These are phyloP conservation scores for Ceraceosorus guamensis DNA, from an alignment of 1,284 basidiomycete genomes.

Conservation along the genomic window DNA sequence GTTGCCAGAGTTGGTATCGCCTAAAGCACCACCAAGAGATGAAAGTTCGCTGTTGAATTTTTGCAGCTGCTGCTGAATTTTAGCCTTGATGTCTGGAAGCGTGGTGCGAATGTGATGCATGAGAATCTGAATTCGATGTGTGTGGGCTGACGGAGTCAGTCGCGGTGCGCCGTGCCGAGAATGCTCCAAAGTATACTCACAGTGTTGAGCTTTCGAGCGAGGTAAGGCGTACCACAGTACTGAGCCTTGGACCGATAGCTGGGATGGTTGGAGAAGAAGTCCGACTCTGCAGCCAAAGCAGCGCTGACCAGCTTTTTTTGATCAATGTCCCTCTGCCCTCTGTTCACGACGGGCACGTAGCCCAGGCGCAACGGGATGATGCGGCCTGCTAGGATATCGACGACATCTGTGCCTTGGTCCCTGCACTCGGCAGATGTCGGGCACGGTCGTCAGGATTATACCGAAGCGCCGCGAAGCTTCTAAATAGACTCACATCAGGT, in stretches of 20 bases:
- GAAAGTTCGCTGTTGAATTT: constrained; percentile 79
- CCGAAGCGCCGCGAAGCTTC: background rate
- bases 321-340: constrained; percentile 95
- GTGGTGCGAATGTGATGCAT: constrained; percentile 97
- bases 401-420: constrained; percentile 94
- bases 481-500: constrained; percentile 66
- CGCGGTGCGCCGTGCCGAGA: no score
- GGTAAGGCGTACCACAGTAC: constrained; percentile 95
- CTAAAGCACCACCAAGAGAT: constrained; percentile 76
- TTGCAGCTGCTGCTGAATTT: constrained; percentile 75
- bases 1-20: constrained; percentile 74
- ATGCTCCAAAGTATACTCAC: constrained; percentile 1
- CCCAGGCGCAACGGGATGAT: constrained; percentile 85
- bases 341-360: constrained; percentile 94
- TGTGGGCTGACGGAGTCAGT: no score
- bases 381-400: constrained; percentile 95
- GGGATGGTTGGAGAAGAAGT: constrained; percentile 86
- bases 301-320: constrained; percentile 68
- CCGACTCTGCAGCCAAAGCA: constrained; percentile 80
- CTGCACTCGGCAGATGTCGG: constrained; percentile 51
- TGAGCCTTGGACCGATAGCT: constrained; percentile 88
- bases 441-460: background rate
- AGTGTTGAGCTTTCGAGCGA: constrained; percentile 90
- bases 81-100: constrained; percentile 90
- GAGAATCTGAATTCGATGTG: constrained; percentile 60